phyloP scores from a whole-genome alignment of 352 stramenopile species.

The Phytophthora pinifolia region DNA sequence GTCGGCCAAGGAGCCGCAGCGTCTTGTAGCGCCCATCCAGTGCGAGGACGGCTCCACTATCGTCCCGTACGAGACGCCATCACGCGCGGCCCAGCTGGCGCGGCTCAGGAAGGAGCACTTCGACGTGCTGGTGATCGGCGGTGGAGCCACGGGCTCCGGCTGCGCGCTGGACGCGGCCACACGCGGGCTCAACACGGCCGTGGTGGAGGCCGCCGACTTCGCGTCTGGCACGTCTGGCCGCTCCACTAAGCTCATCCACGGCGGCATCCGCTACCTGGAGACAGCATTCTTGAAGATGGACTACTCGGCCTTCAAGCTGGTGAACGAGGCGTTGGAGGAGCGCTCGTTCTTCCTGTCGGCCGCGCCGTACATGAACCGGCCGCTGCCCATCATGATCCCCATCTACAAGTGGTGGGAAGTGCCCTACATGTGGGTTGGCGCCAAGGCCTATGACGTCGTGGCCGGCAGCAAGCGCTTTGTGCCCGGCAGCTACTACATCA shows the following conservation, averaged over 20 bases:
- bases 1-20: conserved; percentile 67
- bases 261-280: conserved; percentile 94
- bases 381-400: conserved; percentile 95
- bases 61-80: conserved; percentile 80
- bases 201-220: conserved; percentile 94
- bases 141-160: conserved; percentile 91
- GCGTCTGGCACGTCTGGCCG: conserved; percentile 90
- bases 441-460: conserved; percentile 93
- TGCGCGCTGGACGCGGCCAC: conserved; percentile 91
- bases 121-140: conserved; percentile 94
- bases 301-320: conserved; percentile 88
- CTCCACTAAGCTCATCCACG: conserved; percentile 96
- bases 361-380: conserved; percentile 94
- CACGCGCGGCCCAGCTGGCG: conserved; percentile 64
- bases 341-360: conserved; percentile 91
- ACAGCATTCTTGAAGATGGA: conserved; percentile 94
- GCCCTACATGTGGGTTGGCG: conserved; percentile 93
- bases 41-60: conserved; percentile 86
- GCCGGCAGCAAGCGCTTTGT: conserved; percentile 89
- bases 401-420: conserved; percentile 96
- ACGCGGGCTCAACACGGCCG: conserved; percentile 91
- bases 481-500: conserved; percentile 90
- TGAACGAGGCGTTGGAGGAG: conserved; percentile 93
- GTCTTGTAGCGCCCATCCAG: conserved; percentile 74
- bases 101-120: conserved; percentile 90